Evolutionary conservation across 495 filamentous ascomycete species (phyloP).

Genomic region (Talaromyces thailandensis): DNA sequence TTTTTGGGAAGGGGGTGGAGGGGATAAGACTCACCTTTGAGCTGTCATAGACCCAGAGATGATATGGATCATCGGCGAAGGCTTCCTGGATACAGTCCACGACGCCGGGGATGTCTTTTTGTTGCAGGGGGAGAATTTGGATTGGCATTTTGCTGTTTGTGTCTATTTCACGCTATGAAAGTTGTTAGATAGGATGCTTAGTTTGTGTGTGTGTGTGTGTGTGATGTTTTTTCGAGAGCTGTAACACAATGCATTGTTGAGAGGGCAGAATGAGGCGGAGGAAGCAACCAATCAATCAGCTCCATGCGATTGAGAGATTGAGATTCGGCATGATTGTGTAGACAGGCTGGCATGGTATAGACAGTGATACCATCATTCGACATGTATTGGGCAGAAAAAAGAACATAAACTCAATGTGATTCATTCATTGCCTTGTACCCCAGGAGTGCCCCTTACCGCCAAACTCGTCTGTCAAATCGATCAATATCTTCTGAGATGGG

Average conservation of each 20-base stretch:
- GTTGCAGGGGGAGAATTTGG: slow-evolving; percentile 40
- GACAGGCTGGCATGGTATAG: no score
- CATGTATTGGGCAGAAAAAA: no score
- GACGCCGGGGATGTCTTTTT: slow-evolving; percentile 51
- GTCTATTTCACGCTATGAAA: background rate
- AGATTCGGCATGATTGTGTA: no score
- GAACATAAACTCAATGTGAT: no score
- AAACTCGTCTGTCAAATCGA: no score
- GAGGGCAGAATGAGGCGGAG: background rate
- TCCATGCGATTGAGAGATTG: no score
- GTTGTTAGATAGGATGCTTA: background rate
- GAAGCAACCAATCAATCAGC: no score
- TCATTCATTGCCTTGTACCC: no score
- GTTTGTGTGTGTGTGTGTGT: no score
- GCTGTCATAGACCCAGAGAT: slow-evolving; percentile 51
- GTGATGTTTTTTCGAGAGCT: background rate
- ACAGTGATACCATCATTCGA: no score
- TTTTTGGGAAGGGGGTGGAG: background rate
- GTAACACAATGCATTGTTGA: background rate
- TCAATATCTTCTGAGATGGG: no score
- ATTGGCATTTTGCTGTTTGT: slow-evolving; percentile 35
- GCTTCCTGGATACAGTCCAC: slow-evolving; percentile 45
- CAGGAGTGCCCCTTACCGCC: no score
- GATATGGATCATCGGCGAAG: slow-evolving; percentile 56
- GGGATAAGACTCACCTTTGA: slow-evolving; percentile 32